phyloP scores from a whole-genome alignment of 495 filamentous ascomycete species.

The Penicillium silybi region DNA sequence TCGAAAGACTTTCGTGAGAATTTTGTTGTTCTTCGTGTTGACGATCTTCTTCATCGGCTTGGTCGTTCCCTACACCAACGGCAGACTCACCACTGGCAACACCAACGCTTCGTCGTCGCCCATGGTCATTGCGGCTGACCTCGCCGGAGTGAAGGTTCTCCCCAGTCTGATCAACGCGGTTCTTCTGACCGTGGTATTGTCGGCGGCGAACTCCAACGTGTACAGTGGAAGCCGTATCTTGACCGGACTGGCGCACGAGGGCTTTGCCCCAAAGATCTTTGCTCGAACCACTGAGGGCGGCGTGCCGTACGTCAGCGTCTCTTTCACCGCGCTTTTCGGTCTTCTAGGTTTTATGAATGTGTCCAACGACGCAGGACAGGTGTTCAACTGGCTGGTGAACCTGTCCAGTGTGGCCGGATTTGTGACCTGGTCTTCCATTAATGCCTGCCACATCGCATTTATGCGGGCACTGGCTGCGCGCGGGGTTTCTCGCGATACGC shows the following conservation, averaged over 20 bases:
- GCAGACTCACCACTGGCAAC: constrained; percentile 20
- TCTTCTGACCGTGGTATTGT: constrained; percentile 63
- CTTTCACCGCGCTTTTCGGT: constrained; percentile 43
- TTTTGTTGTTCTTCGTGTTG: constrained; percentile 63
- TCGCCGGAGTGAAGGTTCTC: constrained; percentile 61
- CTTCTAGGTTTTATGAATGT: constrained; percentile 49
- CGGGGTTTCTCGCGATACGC: constrained; percentile 42
- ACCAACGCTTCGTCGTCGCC: constrained; percentile 60
- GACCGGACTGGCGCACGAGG: constrained; percentile 55
- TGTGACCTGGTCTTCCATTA: constrained; percentile 59
- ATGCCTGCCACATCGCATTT: constrained; percentile 55
- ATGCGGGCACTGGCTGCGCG: constrained; percentile 49
- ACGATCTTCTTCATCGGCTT: constrained; percentile 67
- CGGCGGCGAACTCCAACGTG: constrained; percentile 71
- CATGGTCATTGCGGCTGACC: constrained; percentile 58
- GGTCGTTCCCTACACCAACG: constrained; percentile 50
- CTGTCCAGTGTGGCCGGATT: constrained; percentile 59
- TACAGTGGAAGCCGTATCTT: constrained; percentile 67
- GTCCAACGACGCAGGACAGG: constrained; percentile 28
- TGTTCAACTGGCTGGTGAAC: constrained; percentile 54
- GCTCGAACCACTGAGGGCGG: constrained; percentile 41
- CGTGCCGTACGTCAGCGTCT: constrained; percentile 47
- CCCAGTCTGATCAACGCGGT: constrained; percentile 76
- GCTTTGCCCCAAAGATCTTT: constrained; percentile 56
- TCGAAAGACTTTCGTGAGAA: constrained; percentile 65